Conservation (phyloP, 371 early-diverging fungal genomes). For the Basidiobolus meristosporus region DNA sequence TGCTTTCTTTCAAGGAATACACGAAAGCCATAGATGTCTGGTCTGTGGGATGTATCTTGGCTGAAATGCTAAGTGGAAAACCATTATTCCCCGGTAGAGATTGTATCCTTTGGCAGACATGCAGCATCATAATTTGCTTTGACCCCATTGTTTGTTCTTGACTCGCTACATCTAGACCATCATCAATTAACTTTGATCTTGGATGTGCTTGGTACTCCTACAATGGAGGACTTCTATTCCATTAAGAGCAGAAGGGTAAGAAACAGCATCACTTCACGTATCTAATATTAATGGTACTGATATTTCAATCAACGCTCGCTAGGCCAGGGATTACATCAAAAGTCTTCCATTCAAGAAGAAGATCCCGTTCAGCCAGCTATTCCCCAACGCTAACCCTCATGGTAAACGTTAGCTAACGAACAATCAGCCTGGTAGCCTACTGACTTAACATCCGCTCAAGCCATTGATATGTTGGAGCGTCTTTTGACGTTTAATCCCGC, state of each 20-base stretch:
- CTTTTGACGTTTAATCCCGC: slow-evolving; percentile 87
- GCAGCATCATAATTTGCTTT: slow-evolving; percentile 27
- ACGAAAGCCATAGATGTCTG: slow-evolving; percentile 95
- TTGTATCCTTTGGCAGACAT: slow-evolving; percentile 18
- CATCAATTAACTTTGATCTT: slow-evolving; percentile 96
- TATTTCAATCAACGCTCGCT: not conserved
- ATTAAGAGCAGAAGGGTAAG: slow-evolving; percentile 52
- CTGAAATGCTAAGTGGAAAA: slow-evolving; percentile 84
- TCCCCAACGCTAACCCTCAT: slow-evolving; percentile 63
- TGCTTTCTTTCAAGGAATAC: slow-evolving; percentile 88
- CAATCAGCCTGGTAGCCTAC: not conserved
- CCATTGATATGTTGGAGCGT: slow-evolving; percentile 75
- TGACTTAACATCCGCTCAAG: slow-evolving; percentile 11
- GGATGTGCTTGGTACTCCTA: slow-evolving; percentile 92
- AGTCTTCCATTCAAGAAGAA: slow-evolving; percentile 76
- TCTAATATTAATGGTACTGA: not conserved
- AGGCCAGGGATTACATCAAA: slow-evolving; percentile 84
- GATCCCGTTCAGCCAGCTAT: slow-evolving; percentile 59
- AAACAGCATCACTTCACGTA: not conserved
- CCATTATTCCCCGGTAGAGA: slow-evolving; percentile 82
- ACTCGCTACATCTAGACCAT: slow-evolving; percentile 26
- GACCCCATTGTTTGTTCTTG: not conserved
- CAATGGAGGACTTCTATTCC: slow-evolving; percentile 66
- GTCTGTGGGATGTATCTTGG: slow-evolving; percentile 95
- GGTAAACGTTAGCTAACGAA: slow-evolving; percentile 8